phyloP scores from a whole-genome alignment of 116 monocot species.

The Zostera marina region DNA sequence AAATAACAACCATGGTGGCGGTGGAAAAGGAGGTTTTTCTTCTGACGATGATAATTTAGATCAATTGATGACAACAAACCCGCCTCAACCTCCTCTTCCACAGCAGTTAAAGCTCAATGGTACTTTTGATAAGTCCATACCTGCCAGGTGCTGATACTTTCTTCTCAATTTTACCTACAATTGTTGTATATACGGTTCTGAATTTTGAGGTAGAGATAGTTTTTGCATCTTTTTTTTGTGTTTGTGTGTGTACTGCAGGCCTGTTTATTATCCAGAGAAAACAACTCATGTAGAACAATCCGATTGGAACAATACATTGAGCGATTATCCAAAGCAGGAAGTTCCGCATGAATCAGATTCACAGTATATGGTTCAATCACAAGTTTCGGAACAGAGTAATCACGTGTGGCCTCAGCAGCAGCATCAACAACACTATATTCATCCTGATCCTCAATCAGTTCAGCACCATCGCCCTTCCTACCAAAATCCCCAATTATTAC shows the following conservation, averaged over 20 bases:
- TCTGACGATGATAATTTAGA: slow-evolving; percentile 65
- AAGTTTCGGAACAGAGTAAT: slow-evolving; percentile 17
- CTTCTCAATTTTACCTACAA: background rate
- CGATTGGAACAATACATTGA: slow-evolving; percentile 2
- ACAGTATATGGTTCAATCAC: slow-evolving; percentile 11
- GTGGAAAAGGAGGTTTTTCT: slow-evolving; percentile 1
- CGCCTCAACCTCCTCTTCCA: slow-evolving; percentile 1
- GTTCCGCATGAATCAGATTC: slow-evolving; percentile 3
- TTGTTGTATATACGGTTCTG: background rate
- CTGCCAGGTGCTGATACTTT: slow-evolving; percentile 6
- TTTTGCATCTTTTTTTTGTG: background rate
- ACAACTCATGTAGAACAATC: slow-evolving; percentile 4
- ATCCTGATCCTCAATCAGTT: slow-evolving; percentile 23
- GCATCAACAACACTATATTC: slow-evolving; percentile 30
- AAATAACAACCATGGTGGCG: slow-evolving; percentile 12
- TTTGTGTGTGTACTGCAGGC: slow-evolving; percentile 7
- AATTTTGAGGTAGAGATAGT: background rate
- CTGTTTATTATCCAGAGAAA: slow-evolving; percentile 26
- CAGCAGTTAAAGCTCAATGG: slow-evolving; percentile 14
- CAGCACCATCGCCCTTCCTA: slow-evolving; percentile 22
- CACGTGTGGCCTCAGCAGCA: slow-evolving; percentile 22
- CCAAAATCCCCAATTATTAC: slow-evolving; percentile 8
- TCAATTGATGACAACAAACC: slow-evolving; percentile 13
- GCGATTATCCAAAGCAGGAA: slow-evolving; percentile 26
- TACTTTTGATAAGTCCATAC: background rate